Percentiles rank a stretch among this genome's conserved stretches.
phyloP scores from a whole-genome alignment of 2,329 filamentous ascomycete genomes.

The Chaetomiaceae sp. region DNA sequence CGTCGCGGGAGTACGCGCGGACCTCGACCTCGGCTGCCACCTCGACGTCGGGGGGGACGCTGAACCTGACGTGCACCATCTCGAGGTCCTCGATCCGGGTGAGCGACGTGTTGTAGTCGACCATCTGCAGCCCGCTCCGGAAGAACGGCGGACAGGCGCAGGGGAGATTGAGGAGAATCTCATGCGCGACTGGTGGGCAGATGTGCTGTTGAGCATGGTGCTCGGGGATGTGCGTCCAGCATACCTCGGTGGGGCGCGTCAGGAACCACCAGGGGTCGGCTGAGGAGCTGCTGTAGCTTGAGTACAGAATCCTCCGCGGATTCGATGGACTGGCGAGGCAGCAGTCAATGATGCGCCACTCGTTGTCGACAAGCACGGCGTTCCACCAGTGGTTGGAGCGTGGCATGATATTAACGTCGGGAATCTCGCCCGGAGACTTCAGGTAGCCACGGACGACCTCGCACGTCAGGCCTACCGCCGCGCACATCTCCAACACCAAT shows the following conservation, averaged over 20 bases:
- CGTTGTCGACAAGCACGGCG: slow-evolving; percentile 80
- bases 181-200: slow-evolving; percentile 78
- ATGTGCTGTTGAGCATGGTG: slow-evolving; percentile 87
- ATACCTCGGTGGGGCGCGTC: slow-evolving; percentile 78
- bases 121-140: slow-evolving; percentile 69
- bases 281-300: slow-evolving; percentile 58
- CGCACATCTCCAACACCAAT: slow-evolving; percentile 89
- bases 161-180: slow-evolving; percentile 79
- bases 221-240: slow-evolving; percentile 92
- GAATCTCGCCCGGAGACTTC: slow-evolving; percentile 77
- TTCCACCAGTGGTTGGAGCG: slow-evolving; percentile 98
- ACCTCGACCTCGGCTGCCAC: slow-evolving; percentile 89
- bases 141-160: slow-evolving; percentile 85
- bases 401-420: slow-evolving; percentile 76
- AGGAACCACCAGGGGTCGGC: slow-evolving; percentile 94
- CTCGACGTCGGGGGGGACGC: slow-evolving; percentile 84
- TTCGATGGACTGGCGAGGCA: slow-evolving; percentile 88
- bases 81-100: slow-evolving; percentile 85
- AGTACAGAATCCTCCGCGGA: slow-evolving; percentile 71
- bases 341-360: slow-evolving; percentile 96
- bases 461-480: slow-evolving; percentile 77
- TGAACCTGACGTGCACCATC: slow-evolving; percentile 83
- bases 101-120: slow-evolving; percentile 85
- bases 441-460: slow-evolving; percentile 87
- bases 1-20: slow-evolving; percentile 69